Conservation (phyloP, 768 basidiomycete genomes). For the Auricularia auricula-judae region DNA sequence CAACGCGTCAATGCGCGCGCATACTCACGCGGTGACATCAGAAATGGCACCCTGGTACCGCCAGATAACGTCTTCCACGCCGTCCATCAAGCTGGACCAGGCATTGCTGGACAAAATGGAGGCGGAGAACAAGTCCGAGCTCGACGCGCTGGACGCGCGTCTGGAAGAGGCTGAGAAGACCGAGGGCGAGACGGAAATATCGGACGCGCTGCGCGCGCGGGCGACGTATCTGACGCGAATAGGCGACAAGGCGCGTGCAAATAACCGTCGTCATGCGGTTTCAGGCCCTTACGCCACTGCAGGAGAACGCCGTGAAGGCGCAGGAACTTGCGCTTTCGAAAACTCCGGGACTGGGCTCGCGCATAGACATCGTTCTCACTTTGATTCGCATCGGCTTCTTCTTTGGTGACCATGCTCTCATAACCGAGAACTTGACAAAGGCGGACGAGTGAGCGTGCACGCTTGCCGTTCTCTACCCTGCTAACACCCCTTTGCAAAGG, state of each 20-base stretch:
- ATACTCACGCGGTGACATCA: conserved; percentile 17
- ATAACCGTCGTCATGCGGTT: no score
- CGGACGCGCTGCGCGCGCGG: conserved; percentile 71
- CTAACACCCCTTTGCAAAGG: conserved; percentile 26
- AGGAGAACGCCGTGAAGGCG: conserved; percentile 77
- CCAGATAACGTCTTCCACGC: conserved; percentile 27
- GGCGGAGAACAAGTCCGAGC: conserved; percentile 57
- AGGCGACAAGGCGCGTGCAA: conserved; percentile 53
- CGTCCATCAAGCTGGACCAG: conserved; percentile 38
- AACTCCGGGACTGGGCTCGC: conserved; percentile 82
- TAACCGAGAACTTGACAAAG: conserved; percentile 58
- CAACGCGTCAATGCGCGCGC: conserved; percentile 4
- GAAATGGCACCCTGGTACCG: conserved; percentile 86
- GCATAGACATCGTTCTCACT: conserved; percentile 87
- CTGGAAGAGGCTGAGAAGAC: conserved; percentile 81
- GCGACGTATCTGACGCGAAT: conserved; percentile 83
- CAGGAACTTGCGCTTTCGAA: conserved; percentile 81
- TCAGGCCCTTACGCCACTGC: not conserved
- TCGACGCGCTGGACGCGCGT: conserved; percentile 64
- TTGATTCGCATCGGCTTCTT: conserved; percentile 87
- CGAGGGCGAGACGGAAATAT: conserved; percentile 89
- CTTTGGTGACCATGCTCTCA: conserved; percentile 66
- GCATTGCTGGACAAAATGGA: conserved; percentile 48
- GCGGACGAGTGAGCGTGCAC: conserved; percentile 57
- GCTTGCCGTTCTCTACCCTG: conserved; percentile 6